Conservation (phyloP, 169 alveolate species). For the Plasmodium inui region DNA sequence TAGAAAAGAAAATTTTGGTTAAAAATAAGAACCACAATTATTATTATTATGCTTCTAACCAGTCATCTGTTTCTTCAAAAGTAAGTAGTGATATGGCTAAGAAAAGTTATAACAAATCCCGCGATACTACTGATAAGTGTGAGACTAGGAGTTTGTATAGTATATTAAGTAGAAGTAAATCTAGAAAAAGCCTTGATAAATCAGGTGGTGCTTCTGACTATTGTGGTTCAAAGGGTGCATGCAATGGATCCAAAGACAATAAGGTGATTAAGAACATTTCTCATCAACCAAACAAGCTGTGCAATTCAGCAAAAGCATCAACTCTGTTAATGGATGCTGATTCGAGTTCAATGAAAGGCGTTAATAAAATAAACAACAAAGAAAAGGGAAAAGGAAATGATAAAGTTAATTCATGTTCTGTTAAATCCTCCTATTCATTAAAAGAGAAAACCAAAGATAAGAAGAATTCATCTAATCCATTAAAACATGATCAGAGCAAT, state of each 20-base stretch:
- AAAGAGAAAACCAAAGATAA: background rate
- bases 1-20: background rate
- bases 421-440: background rate
- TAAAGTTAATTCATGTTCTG: background rate
- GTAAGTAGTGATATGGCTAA: background rate
- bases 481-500: background rate
- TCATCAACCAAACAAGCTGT: background rate
- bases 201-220: background rate
- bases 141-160: background rate
- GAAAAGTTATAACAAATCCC: background rate
- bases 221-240: background rate
- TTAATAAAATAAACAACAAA: background rate
- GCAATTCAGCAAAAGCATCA: background rate
- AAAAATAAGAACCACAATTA: background rate
- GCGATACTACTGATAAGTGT: background rate
- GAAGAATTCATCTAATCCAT: background rate
- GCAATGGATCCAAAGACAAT: background rate
- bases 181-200: background rate
- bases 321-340: background rate
- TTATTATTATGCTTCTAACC: background rate
- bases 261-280: background rate
- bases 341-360: background rate
- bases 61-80: background rate
- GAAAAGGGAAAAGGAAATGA: background rate
- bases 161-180: background rate